Evolutionary conservation across 495 filamentous ascomycete species (phyloP).

Genomic region (Achaetomiella virescens): DNA sequence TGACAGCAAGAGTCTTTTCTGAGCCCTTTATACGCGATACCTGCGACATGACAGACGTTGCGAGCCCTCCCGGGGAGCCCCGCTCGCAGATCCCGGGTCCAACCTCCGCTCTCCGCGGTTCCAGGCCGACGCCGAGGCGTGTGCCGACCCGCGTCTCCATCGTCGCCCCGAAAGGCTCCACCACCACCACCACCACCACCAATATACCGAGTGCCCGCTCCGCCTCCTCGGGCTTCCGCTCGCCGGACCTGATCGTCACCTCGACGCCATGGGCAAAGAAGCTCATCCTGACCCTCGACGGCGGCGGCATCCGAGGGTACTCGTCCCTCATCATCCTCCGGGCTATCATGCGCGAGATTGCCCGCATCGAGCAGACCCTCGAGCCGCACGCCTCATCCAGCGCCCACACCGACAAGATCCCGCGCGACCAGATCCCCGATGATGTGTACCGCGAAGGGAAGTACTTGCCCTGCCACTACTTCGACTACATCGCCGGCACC

Average conservation of each 20-base stretch:
- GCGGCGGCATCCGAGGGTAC: conserved; percentile 30
- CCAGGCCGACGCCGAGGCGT: conserved; percentile 15
- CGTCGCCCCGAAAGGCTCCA: conserved; percentile 17
- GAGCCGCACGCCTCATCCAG: conserved; percentile 18
- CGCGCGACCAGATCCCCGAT: conserved; percentile 35
- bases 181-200: conserved; percentile 15
- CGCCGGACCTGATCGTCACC: conserved; percentile 19
- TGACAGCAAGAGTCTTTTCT: conserved; percentile 4
- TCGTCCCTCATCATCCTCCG: conserved; percentile 29
- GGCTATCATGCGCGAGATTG: conserved; percentile 25
- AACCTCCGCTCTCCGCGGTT: conserved; percentile 21
- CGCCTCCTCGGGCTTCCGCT: background rate
- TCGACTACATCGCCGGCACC: conserved; percentile 38
- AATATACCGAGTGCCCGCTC: conserved; percentile 4
- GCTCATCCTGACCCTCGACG: conserved; percentile 30
- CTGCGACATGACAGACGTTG: conserved; percentile 23
- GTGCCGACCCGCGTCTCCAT: conserved; percentile 27
- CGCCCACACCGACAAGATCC: conserved; percentile 24
- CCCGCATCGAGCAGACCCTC: conserved; percentile 18
- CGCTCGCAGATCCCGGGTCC: conserved; percentile 1
- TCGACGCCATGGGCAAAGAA: conserved; percentile 26
- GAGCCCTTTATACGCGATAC: background rate
- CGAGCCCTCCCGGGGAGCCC: conserved; percentile 4
- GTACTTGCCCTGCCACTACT: conserved; percentile 46
- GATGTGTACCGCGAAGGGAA: conserved; percentile 35